Evolutionary conservation across 208 protist species (phyloP).

Genomic region (Leishmania mexicana): DNA sequence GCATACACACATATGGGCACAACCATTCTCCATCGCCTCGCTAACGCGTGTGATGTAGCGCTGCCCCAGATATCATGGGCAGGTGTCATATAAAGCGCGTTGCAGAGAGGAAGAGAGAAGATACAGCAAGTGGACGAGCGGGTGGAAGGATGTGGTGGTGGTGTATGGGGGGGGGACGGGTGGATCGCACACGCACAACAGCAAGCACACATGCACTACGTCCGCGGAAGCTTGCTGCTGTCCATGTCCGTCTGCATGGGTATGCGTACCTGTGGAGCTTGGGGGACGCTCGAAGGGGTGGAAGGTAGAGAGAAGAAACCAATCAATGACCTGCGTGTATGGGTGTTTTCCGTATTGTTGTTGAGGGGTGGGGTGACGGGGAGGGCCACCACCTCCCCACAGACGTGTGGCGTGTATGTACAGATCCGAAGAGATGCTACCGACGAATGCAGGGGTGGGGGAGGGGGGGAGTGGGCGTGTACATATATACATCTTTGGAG

Average conservation of each 20-base stretch:
- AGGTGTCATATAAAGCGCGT: not conserved
- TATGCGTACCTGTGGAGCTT: not conserved
- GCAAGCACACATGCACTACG: not conserved
- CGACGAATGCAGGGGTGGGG: not conserved
- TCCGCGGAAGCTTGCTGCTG: not conserved
- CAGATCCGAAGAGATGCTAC: not conserved
- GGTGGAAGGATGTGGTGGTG: not conserved
- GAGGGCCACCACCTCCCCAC: not conserved
- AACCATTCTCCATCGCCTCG: not conserved
- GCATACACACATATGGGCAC: not conserved
- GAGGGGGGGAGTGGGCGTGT: not conserved
- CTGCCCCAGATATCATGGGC: not conserved
- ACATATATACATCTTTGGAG: not conserved
- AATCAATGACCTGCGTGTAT: not conserved
- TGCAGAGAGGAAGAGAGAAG: not conserved
- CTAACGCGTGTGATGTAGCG: not conserved
- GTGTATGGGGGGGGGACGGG: not conserved
- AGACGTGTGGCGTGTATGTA: not conserved
- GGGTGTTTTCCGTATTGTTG: not conserved
- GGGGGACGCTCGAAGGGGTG: not conserved
- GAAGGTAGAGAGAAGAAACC: not conserved
- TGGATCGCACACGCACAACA: not conserved
- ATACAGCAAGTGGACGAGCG: not conserved
- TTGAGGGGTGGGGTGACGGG: not conserved
- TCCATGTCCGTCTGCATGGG: not conserved